Conservation (phyloP, 108 stramenopile genomes). For the Mediolabrus comicus region DNA sequence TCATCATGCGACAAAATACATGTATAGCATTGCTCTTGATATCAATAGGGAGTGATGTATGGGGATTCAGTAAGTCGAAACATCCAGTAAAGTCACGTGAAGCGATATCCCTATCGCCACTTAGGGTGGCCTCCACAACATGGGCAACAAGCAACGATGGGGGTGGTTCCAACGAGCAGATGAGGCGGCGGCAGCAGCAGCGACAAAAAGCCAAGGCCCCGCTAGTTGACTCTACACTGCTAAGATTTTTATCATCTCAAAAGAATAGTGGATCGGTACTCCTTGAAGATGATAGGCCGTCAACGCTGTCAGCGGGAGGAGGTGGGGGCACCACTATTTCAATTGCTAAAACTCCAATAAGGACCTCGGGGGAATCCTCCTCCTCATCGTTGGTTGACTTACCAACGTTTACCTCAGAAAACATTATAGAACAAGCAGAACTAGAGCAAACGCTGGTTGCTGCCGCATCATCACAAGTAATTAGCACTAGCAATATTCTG, state of each 20-base stretch:
- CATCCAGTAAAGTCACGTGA: slow-evolving; percentile 4
- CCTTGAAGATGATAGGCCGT: not conserved
- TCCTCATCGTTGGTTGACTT: slow-evolving; percentile 5
- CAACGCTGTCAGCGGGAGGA: not conserved
- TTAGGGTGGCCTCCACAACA: slow-evolving; percentile 23
- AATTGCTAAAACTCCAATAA: not conserved
- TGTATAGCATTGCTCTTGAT: not conserved
- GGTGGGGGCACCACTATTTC: not conserved
- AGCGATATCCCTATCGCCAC: slow-evolving; percentile 12
- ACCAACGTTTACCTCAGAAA: slow-evolving; percentile 9
- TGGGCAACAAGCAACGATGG: slow-evolving; percentile 43
- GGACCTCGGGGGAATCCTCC: not conserved
- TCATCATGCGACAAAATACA: not conserved
- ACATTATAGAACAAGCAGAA: not conserved
- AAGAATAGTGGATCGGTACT: slow-evolving; percentile 23
- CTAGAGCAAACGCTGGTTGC: not conserved
- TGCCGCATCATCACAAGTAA: not conserved
- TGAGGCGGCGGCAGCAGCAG: slow-evolving; percentile 16
- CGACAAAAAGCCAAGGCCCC: slow-evolving; percentile 49
- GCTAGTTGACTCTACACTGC: slow-evolving; percentile 66
- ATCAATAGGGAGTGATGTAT: not conserved
- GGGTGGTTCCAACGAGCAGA: not conserved
- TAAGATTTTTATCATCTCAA: slow-evolving; percentile 67
- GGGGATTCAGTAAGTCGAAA: slow-evolving; percentile 7
- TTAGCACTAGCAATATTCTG: not conserved